Percentiles rank a stretch among this genome's conserved stretches.
Evolutionary conservation across 2,329 filamentous ascomycete genomes (phyloP).

Genomic region (Chaetomium sp.): DNA sequence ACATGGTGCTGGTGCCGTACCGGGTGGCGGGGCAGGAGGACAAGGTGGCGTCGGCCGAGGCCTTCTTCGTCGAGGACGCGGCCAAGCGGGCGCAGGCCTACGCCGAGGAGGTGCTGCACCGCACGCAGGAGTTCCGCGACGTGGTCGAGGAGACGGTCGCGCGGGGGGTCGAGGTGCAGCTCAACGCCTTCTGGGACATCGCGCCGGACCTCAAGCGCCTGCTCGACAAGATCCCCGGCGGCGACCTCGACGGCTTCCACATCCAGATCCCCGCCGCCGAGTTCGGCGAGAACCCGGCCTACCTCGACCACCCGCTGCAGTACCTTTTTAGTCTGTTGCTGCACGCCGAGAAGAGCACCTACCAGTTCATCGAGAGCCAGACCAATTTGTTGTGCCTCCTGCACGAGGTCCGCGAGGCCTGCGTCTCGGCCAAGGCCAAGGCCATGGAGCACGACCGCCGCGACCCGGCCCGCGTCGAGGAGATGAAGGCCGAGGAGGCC

Average conservation of each 20-base stretch:
- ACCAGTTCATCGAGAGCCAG: conserved; percentile 96
- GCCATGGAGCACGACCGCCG: conserved; percentile 66
- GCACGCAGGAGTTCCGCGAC: conserved; percentile 74
- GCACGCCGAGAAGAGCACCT: conserved; percentile 88
- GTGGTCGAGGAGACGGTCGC: conserved; percentile 84
- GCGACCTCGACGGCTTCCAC: conserved; percentile 60
- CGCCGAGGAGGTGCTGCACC: conserved; percentile 69
- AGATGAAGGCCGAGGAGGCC: conserved; percentile 68
- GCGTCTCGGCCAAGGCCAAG: conserved; percentile 66
- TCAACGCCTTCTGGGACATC: conserved; percentile 97
- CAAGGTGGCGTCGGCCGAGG: conserved; percentile 75
- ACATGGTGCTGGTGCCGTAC: conserved; percentile 82
- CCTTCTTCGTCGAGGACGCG: conserved; percentile 81
- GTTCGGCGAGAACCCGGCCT: conserved; percentile 82
- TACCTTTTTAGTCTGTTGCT: conserved; percentile 84
- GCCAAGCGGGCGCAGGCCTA: conserved; percentile 70
- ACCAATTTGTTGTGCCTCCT: conserved; percentile 86
- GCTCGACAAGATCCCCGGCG: conserved; percentile 73
- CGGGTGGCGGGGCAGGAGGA: conserved; percentile 70
- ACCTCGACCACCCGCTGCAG: conserved; percentile 79
- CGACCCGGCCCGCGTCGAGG: conserved; percentile 50
- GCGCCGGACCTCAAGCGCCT: conserved; percentile 78
- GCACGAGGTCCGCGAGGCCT: conserved; percentile 84
- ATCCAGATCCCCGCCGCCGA: conserved; percentile 79
- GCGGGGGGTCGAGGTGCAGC: conserved; percentile 85